Conservation (phyloP, 768 basidiomycete genomes). For the Leccinum rimulosum region DNA sequence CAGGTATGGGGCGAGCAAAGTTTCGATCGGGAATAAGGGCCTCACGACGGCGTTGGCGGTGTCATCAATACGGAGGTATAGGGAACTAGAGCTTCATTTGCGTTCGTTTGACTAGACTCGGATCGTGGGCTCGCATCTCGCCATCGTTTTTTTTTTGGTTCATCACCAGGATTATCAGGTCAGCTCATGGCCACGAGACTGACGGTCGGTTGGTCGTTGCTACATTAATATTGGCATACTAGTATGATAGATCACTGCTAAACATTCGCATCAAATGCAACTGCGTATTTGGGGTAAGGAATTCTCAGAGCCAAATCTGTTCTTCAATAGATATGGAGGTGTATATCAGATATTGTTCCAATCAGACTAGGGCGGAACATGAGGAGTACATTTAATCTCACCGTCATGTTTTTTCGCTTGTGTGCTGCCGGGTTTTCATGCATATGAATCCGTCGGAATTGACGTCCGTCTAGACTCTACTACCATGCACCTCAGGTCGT, state of each 20-base stretch:
- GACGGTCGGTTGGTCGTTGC: background rate
- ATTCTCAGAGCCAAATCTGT: background rate
- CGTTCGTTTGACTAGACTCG: slow-evolving; percentile 11
- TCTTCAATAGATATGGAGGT: too few relatives aligned
- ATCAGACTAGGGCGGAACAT: too few relatives aligned
- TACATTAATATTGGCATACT: background rate
- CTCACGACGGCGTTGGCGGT: slow-evolving; percentile 23
- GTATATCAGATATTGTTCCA: too few relatives aligned
- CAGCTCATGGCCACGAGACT: background rate
- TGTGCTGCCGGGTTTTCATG: too few relatives aligned
- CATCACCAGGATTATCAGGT: background rate
- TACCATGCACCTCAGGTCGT: too few relatives aligned
- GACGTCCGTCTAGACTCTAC: too few relatives aligned
- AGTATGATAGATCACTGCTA: background rate
- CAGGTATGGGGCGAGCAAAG: background rate
- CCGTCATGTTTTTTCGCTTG: too few relatives aligned
- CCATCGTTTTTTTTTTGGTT: background rate
- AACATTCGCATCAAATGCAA: background rate
- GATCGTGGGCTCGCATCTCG: background rate
- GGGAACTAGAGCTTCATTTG: slow-evolving; percentile 10
- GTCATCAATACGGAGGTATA: slow-evolving; percentile 15
- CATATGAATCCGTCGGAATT: too few relatives aligned
- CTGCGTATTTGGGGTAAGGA: too few relatives aligned
- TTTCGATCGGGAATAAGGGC: slow-evolving; percentile 18
- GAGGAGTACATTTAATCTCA: too few relatives aligned